A percentile compares a stretch with the other conserved stretches of the same genome.
phyloP scores from a whole-genome alignment of 768 basidiomycete species.

The Mycena rosella region DNA sequence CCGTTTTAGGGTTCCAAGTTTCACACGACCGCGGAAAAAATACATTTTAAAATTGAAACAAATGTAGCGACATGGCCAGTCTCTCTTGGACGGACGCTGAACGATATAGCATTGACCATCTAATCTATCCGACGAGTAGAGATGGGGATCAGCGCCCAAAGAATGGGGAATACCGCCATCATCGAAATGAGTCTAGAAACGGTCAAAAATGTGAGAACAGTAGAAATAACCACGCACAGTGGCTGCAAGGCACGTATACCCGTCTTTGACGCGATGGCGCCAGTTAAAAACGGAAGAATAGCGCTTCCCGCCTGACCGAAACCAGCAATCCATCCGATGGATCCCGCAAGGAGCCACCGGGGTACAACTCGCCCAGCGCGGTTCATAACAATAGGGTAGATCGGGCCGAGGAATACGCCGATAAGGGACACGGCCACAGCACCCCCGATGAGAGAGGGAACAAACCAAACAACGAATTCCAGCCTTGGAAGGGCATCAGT shows the following conservation, averaged over 20 bases:
- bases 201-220: not conserved
- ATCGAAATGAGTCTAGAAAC: slow-evolving; percentile 64
- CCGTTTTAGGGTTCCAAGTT: slow-evolving; percentile 19
- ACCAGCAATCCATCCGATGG: slow-evolving; percentile 77
- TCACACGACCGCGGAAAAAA: not conserved
- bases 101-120: too few relatives aligned
- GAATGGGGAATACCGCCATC: slow-evolving; percentile 63
- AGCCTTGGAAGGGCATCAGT: slow-evolving; percentile 52
- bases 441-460: slow-evolving; percentile 72
- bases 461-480: slow-evolving; percentile 77
- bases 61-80: too few relatives aligned
- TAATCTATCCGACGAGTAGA: slow-evolving; percentile 23
- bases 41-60: too few relatives aligned
- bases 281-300: slow-evolving; percentile 78
- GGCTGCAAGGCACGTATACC: slow-evolving; percentile 74
- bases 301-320: slow-evolving; percentile 82
- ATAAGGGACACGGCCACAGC: slow-evolving; percentile 74
- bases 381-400: slow-evolving; percentile 83
- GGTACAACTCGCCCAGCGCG: slow-evolving; percentile 77
- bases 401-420: slow-evolving; percentile 77
- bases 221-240: slow-evolving; percentile 57
- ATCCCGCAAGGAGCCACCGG: slow-evolving; percentile 71
- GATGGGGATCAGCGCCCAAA: slow-evolving; percentile 23
- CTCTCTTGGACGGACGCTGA: too few relatives aligned
- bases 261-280: slow-evolving; percentile 71